A percentile compares a stretch with the other conserved stretches of the same genome.
phyloP scores from a whole-genome alignment of 2,329 filamentous ascomycete genomes.

The Neonectria sp. region DNA sequence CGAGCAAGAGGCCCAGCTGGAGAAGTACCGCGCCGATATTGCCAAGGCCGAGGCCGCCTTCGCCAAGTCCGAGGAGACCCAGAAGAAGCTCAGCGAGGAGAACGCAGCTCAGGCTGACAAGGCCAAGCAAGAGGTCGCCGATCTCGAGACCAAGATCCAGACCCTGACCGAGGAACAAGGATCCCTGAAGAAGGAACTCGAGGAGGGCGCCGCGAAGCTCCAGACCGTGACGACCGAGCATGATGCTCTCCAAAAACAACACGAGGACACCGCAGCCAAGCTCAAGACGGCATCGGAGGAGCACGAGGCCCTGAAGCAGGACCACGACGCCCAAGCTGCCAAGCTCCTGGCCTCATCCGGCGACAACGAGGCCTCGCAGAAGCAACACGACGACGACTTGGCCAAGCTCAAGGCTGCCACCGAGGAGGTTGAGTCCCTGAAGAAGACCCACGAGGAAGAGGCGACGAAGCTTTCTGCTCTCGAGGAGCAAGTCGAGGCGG shows the following conservation, averaged over 20 bases:
- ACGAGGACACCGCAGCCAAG: slow-evolving; percentile 43
- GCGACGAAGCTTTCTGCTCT: slow-evolving; percentile 49
- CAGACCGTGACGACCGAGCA: slow-evolving; percentile 35
- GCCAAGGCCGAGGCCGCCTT: slow-evolving; percentile 45
- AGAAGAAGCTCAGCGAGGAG: slow-evolving; percentile 47
- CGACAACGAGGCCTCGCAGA: slow-evolving; percentile 46
- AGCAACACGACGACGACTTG: slow-evolving; percentile 27
- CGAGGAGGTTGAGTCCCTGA: slow-evolving; percentile 48
- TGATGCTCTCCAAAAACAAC: slow-evolving; percentile 38
- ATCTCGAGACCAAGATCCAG: slow-evolving; percentile 48
- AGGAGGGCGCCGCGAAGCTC: slow-evolving; percentile 41
- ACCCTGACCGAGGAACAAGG: slow-evolving; percentile 41
- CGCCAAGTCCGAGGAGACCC: slow-evolving; percentile 41
- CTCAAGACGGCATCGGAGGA: slow-evolving; percentile 46
- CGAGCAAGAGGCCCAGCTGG: slow-evolving; percentile 38
- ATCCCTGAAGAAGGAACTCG: slow-evolving; percentile 41
- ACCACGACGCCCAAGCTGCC: slow-evolving; percentile 18
- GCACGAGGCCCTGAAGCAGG: too few relatives aligned
- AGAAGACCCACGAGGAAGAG: slow-evolving; percentile 51
- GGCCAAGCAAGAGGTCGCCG: slow-evolving; percentile 45
- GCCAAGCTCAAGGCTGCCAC: slow-evolving; percentile 42
- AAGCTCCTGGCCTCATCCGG: slow-evolving; percentile 38
- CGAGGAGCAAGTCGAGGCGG: slow-evolving; percentile 51
- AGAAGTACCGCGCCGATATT: slow-evolving; percentile 44
- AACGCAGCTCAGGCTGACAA: slow-evolving; percentile 39